Evolutionary conservation across 768 basidiomycete species (phyloP), one percentile per base, ranked within the genome.

Genomic region (Fomitopsis pulvina): DNA sequence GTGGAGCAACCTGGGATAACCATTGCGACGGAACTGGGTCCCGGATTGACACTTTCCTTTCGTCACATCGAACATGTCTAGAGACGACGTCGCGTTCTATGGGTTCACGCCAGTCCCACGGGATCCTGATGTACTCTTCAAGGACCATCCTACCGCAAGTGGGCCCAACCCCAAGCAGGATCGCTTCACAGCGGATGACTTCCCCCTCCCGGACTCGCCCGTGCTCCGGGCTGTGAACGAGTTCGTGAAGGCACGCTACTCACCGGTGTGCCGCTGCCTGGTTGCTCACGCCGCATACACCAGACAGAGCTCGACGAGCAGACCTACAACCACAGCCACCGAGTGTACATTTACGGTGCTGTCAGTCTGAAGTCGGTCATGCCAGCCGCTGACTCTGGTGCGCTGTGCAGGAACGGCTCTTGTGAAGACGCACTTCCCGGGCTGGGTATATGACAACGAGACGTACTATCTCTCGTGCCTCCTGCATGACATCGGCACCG

Each of bases 401-500:
- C 6, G 24, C 12, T 44, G 25, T 22, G 30, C 53, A 79, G 77
- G 73, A n/a, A 67, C 72, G 11, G 76, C 77, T 12, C 66, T 78
- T 32, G 68, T 65, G 10, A 66, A 66, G 56, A 70, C 65, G 4
- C 75, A 76, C 56, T 77, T 78, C 57, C 73, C 73, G 14, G 50
- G 63, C 9, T 76, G 74, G 74, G 51, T 63, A n/a, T 76, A 70
- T 61, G 68, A 71, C 53, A 38, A 47, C 11, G 72, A 77, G 66
- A 73, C 75, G 22, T 77, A 75, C 61, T 77, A 73, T 60, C 65
- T 78, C 29, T 64, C 74, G 27, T 77, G 76, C 54, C 64, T 78
- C 22, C 64, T 78, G 51, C 77, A 79, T 55, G 77, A 78, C 55
- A 73, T 78, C 41, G 77, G 77, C 40, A 74, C 74, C 2, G 74